Base-by-base conservation (phyloP, 1,284 basidiomycete genomes). In the Malassezia pachydermatis region DNA sequence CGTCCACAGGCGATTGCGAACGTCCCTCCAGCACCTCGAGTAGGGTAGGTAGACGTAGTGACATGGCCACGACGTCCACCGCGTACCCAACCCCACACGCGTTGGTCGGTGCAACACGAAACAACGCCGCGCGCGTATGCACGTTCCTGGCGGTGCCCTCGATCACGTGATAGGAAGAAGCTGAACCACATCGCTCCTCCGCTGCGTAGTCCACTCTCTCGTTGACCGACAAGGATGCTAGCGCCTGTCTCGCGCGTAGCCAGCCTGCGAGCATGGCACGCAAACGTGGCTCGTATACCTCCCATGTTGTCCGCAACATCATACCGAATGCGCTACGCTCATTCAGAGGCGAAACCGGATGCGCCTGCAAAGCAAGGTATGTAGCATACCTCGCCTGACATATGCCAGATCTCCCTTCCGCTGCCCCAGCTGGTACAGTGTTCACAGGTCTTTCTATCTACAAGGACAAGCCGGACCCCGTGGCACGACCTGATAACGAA, bases 1-100 rank as follows among this genome's bases (percentile, higher is more conserved):
- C 78, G 76, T 98, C 92, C 34, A 96, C 88, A 9, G 92, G 92
- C 0, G 92, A 86, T 54, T 86, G 77, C 10, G 92, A 96, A 20
- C 63, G 60, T 49, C 62, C 52, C 23, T 57, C 54, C 2, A 74
- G 58, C 16, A 73, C 72, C 49, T 74, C 73, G 22, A 72, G 69
- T 13, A 74, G 60, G 11, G 72, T 70, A 2, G 73, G 73, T 11
- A 74, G 53, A 10, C 72, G 65, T 54, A 65, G 64, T 13, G 71
- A 57, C 27, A 13, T 14, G 11, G 37, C 17, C 13, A 27, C 36
- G 2, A 7, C 36, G 4, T 16, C 38, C 45, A 47, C 41, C 37
- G 22, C 13, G 17, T 5, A 32, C 5, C 45, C 24, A 41, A 22
- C 24, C 38, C 3, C 5, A 22, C 38, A 27, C 38, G 25, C 23